Evolutionary conservation across 345 rosid species (phyloP).

Genomic region (Populus deltoides): DNA sequence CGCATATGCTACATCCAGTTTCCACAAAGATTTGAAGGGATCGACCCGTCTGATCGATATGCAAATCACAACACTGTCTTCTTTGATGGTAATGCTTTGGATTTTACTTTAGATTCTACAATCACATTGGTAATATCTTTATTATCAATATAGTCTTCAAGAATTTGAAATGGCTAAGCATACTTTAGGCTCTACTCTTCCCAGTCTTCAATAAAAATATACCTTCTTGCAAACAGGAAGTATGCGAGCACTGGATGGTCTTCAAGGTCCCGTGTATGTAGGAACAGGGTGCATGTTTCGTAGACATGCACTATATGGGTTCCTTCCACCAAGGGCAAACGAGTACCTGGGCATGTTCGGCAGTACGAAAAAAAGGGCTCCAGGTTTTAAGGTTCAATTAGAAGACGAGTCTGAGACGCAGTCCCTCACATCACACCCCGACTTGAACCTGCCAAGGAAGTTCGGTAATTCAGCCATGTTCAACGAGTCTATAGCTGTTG

Average conservation of each 20-base stretch:
- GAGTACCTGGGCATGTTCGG: constrained; percentile 76
- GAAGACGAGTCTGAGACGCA: constrained; percentile 57
- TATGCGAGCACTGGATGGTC: constrained; percentile 93
- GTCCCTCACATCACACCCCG: constrained; percentile 67
- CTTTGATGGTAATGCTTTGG: constrained; percentile 58
- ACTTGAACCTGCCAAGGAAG: constrained; percentile 60
- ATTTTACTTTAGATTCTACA: neutral
- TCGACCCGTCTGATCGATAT: constrained; percentile 92
- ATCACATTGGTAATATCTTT: neutral
- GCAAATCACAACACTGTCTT: constrained; percentile 90
- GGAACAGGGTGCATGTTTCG: constrained; percentile 97
- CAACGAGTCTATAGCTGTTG: constrained; percentile 67
- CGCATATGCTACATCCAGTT: constrained; percentile 87
- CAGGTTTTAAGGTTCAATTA: constrained; percentile 27
- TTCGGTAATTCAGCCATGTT: constrained; percentile 77
- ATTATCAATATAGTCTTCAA: neutral
- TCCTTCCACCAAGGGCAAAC: constrained; percentile 84
- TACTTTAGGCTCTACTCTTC: neutral
- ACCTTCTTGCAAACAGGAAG: constrained; percentile 50
- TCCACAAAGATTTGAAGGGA: constrained; percentile 91
- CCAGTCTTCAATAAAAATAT: neutral
- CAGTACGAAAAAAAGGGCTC: constrained; percentile 47
- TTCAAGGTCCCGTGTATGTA: constrained; percentile 90
- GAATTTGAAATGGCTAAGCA: neutral
- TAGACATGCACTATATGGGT: constrained; percentile 83